These are phyloP conservation scores for Pneumocystis sp. DNA, from an alignment of 1,139 yeast genomes.

Conservation along the genomic window DNA sequence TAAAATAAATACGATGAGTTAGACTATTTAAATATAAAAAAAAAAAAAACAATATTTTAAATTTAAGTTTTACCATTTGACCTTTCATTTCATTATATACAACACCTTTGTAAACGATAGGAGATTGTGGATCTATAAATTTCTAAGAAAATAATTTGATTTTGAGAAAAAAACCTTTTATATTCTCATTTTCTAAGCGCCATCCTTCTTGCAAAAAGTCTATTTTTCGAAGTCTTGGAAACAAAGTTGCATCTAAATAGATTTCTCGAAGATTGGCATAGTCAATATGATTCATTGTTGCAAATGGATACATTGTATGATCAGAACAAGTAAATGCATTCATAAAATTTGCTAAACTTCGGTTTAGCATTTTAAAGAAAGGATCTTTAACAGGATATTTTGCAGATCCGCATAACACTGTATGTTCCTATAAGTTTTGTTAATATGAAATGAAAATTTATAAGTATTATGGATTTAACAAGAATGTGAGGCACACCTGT, in stretches of 20 bases:
- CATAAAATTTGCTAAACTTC: constrained; percentile 84
- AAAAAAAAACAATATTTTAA: background rate
- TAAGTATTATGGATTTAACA: constrained; percentile 21
- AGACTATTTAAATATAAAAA: constrained; percentile 26
- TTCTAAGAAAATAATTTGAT: background rate
- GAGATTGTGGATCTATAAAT: constrained; percentile 36
- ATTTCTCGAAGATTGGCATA: constrained; percentile 74
- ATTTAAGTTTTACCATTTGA: constrained; percentile 34
- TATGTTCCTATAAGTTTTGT: constrained; percentile 37
- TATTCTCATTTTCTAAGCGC: constrained; percentile 69
- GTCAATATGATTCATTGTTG: constrained; percentile 77
- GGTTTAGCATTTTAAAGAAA: constrained; percentile 86
- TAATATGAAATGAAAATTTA: background rate
- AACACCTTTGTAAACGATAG: constrained; percentile 76
- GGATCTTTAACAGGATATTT: constrained; percentile 93
- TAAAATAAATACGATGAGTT: constrained; percentile 76
- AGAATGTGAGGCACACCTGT: constrained; percentile 94
- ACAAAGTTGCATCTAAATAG: constrained; percentile 73
- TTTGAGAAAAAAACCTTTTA: constrained; percentile 19
- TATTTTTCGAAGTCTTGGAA: constrained; percentile 59
- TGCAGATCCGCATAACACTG: constrained; percentile 83
- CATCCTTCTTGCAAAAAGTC: constrained; percentile 97
- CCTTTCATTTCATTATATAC: constrained; percentile 99
- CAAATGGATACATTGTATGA: constrained; percentile 88
- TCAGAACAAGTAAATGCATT: constrained; percentile 95